Evolutionary conservation across 768 basidiomycete species (phyloP).

Genomic region (Kwoniella bestiolae): DNA sequence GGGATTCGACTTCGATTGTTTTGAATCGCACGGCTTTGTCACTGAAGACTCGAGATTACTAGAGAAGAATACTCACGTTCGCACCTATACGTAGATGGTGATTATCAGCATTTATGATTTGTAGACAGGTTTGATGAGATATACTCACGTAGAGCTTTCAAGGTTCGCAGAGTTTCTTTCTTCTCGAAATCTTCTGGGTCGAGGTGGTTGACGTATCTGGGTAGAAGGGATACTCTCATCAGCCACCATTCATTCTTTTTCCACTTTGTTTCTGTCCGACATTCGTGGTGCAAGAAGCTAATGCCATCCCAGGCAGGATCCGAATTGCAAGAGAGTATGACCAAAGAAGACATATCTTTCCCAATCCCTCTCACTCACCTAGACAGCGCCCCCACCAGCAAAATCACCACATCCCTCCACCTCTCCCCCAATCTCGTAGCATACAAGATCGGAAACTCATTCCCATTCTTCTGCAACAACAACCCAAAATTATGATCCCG

Average conservation of each 20-base stretch:
- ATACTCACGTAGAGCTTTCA: constrained; percentile 77
- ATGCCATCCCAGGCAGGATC: too few species aligned
- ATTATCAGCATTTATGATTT: too few species aligned
- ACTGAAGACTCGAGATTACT: too few species aligned
- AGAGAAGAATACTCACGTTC: constrained; percentile 37
- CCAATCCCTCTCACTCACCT: constrained; percentile 57
- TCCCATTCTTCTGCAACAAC: constrained; percentile 80
- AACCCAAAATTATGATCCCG: constrained; percentile 61
- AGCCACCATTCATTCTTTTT: too few species aligned
- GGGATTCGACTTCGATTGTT: too few species aligned
- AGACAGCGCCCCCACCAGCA: constrained; percentile 86
- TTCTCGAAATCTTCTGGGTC: constrained; percentile 74
- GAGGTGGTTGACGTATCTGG: constrained; percentile 77
- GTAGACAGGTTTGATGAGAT: too few species aligned
- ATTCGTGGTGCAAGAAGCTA: too few species aligned
- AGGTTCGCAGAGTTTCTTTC: constrained; percentile 69
- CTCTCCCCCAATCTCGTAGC: constrained; percentile 65
- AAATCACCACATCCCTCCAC: constrained; percentile 73
- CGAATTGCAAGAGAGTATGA: too few species aligned
- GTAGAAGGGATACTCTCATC: neutral
- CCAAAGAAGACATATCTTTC: neutral
- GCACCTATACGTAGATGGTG: constrained; percentile 17
- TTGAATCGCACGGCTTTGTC: too few species aligned
- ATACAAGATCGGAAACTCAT: constrained; percentile 85
- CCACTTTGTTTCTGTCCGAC: too few species aligned